Evolutionary conservation across 768 basidiomycete species (phyloP), one percentile per base, ranked within the genome.

Genomic region (Tulasnella sp.): DNA sequence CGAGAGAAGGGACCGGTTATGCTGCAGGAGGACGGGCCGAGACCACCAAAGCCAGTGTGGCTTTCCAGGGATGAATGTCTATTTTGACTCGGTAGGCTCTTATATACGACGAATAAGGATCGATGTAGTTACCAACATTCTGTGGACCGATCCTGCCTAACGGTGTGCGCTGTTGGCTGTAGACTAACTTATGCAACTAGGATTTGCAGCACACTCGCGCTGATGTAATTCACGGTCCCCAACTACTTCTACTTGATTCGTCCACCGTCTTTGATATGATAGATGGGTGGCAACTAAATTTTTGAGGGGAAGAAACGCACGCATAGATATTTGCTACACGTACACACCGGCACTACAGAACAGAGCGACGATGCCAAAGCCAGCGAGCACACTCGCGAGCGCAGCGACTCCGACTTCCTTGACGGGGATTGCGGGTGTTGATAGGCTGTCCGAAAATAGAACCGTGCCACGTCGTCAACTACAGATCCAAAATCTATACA

Each of bases 1-100:
- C 83, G 67, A 79, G 93, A 62, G 96, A 99, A 79, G 96, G 90
- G 24, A 97, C 93, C 9, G 92, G 93, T 0, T 97, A 88, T 67
- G 92, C 93, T 7, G 87, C 88, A 54, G 92, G 93, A n/a, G 93
- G 93, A 4, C 71, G 91, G 64, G 90, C 92, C n/a, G 90, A 94
- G 72, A 85, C 87, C 0, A 83, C 80, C 38, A 85, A 80, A 68
- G 75, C 74, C 27, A 91, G 90, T 1, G 72, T 90, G 11, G 85
- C 90, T 0, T 94, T 97, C 74, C 90, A 93, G 68, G 90, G 88
- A 44, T 92, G 69, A 63, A n/a, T n/a, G n/a, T 30, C 58, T 24
- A n/a, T 12, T 52, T 19, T n/a, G n/a, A n/a, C n/a, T n/a, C n/a
- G n/a, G n/a, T n/a, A n/a, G n/a, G n/a, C n/a, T n/a, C n/a, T n/a